Base-by-base conservation (phyloP, 2,329 filamentous ascomycete genomes). In the Bipolaris cookei region DNA sequence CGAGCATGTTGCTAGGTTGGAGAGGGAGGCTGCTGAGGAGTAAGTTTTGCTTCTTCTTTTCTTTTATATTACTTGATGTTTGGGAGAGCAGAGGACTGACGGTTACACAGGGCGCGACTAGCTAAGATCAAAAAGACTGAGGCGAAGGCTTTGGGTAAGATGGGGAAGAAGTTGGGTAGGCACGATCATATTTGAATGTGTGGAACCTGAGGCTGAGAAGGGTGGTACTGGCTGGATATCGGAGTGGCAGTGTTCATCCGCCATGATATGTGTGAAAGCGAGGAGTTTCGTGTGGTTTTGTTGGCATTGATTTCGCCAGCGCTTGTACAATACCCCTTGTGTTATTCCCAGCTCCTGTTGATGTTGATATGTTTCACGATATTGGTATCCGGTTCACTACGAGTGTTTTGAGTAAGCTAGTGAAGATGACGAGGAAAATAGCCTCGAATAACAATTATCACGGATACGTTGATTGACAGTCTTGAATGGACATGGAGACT, bases 111-210 rank as follows among this genome's bases (percentile, higher is more conserved):
- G 21, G 70, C 87, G 1, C 78, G 87, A 20, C 74, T 83, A 39
- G 88, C 88, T 1, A 88, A 86, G 81, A 84, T 90, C 49, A 90
- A 90, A 83, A 83, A 88, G 75, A 80, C 82, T 50, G 85, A 90
- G 68, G 88, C 87, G 1, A 82, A 80, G 65, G 84, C 86, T 67
- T 82, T 90, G 28, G 86, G 84, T 5, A 90, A 88, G 84, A 81
- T 87, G 50, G 87, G 86, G n/a, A 86, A 87, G 75, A 82, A 84
- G n/a, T 83, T 90, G 56, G 88, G 88, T 49, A 51, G 66, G 1
- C 64, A 66, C 23, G 64, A 66, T 13, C 64, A 66, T 54, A 18
- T 56, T 41, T 57, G 43, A 20, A 1, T 25, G 10, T 23, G n/a
- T 3, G 23, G 2, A 23, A 14, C 28, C 3, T 16, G 37, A 10